Evolutionary conservation across 2,329 filamentous ascomycete genomes (phyloP).

Genomic region (Ploettnerulaceae sp.): DNA sequence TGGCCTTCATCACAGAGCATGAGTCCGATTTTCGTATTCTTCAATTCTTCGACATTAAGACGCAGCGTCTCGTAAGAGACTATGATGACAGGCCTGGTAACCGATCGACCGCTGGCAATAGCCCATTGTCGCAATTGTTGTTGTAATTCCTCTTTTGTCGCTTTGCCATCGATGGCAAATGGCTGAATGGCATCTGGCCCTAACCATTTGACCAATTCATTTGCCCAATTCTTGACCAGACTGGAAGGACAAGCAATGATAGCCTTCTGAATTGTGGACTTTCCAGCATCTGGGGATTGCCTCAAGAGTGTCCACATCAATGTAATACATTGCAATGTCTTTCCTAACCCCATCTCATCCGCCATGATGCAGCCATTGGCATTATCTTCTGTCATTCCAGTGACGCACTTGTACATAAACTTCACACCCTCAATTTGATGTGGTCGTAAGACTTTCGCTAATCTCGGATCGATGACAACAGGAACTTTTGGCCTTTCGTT

Average conservation of each 20-base stretch:
- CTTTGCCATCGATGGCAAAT: conserved; percentile 96
- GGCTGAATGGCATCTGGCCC: conserved; percentile 85
- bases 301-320: conserved; percentile 96
- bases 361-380: conserved; percentile 99
- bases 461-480: conserved; percentile 87
- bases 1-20: conserved; percentile 96
- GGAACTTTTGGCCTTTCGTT: conserved; percentile 82
- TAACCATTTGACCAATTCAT: conserved; percentile 94
- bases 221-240: conserved; percentile 96
- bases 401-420: conserved; percentile 93
- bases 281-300: conserved; percentile 93
- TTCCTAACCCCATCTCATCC: conserved; percentile 97
- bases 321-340: conserved; percentile 94
- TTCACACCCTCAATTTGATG: conserved; percentile 98
- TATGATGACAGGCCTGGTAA: conserved; percentile 90
- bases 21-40: conserved; percentile 82
- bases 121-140: conserved; percentile 92
- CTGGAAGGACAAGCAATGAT: conserved; percentile 96
- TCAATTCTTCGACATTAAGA: conserved; percentile 84
- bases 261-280: conserved; percentile 88
- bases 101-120: conserved; percentile 80
- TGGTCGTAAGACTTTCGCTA: conserved; percentile 85
- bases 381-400: conserved; percentile 88
- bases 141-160: conserved; percentile 86
- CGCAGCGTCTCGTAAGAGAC: conserved; percentile 96